These are phyloP conservation scores for Boletus tylopilopsis DNA, from an alignment of 768 basidiomycete genomes.

Conservation along the genomic window DNA sequence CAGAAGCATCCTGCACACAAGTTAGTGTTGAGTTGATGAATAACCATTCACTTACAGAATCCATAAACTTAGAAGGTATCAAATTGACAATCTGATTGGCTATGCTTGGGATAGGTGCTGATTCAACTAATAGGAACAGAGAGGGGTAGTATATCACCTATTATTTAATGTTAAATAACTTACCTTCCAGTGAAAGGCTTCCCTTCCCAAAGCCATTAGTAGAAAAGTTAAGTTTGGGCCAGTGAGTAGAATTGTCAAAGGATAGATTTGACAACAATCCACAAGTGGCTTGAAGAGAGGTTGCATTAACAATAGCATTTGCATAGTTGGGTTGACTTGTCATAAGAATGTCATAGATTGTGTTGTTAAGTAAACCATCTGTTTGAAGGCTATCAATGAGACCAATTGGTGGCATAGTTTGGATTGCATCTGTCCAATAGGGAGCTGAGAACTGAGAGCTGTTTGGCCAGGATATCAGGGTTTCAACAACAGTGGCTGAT, in stretches of 20 bases:
- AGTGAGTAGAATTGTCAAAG: background rate
- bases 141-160: too few species aligned
- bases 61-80: background rate
- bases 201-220: background rate
- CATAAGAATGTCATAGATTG: constrained; percentile 11
- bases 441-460: background rate
- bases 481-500: background rate
- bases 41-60: background rate
- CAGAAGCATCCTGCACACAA: background rate
- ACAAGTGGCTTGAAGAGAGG: constrained; percentile 5
- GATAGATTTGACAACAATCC: constrained; percentile 10
- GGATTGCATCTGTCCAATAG: background rate
- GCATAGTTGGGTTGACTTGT: background rate
- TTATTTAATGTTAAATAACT: background rate
- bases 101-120: too few species aligned
- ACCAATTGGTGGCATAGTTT: background rate
- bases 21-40: background rate
- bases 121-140: too few species aligned
- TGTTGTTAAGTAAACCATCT: constrained; percentile 10
- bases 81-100: too few species aligned
- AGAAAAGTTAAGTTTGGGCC: background rate
- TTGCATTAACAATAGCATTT: constrained; percentile 11
- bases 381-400: background rate
- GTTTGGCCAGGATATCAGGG: constrained; percentile 7
- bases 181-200: background rate